Evolutionary conservation across 306 rosid genomes (phyloP).

Genomic region (Calophaca sinica): DNA sequence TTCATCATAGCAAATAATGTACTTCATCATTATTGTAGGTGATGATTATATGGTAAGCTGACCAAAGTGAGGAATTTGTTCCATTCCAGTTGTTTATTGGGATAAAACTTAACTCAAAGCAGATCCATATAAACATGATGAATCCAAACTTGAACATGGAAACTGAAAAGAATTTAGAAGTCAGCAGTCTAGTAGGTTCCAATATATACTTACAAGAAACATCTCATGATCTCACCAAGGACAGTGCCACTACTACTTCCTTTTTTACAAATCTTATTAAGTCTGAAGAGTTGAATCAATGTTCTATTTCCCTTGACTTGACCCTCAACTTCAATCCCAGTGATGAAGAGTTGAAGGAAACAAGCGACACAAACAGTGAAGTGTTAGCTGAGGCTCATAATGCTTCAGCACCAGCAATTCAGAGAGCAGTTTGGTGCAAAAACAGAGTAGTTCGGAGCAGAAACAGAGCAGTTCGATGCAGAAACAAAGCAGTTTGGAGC

Average conservation of each 20-base stretch:
- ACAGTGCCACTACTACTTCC: slow-evolving; percentile 61
- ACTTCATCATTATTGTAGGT: slow-evolving; percentile 47
- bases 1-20: background rate
- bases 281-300: too few species aligned
- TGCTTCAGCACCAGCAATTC: slow-evolving; percentile 49
- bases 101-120: too few species aligned
- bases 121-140: slow-evolving; percentile 54
- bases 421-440: too few species aligned
- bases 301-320: slow-evolving; percentile 54
- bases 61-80: slow-evolving; percentile 19
- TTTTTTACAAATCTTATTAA: slow-evolving; percentile 55
- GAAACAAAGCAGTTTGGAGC: too few species aligned
- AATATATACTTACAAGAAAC: slow-evolving; percentile 52
- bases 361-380: too few species aligned
- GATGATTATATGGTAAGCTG: slow-evolving; percentile 30
- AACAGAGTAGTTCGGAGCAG: too few species aligned
- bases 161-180: slow-evolving; percentile 59
- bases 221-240: slow-evolving; percentile 59
- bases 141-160: slow-evolving; percentile 67
- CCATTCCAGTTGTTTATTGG: slow-evolving; percentile 22
- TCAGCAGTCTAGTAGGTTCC: slow-evolving; percentile 58
- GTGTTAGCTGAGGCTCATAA: background rate
- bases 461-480: too few species aligned
- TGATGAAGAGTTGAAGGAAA: slow-evolving; percentile 55
- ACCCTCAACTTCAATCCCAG: slow-evolving; percentile 60